A percentile compares a stretch with the other conserved stretches of the same genome.
phyloP scores from a whole-genome alignment of 768 basidiomycete genomes.

The Solioccasus polychromus region DNA sequence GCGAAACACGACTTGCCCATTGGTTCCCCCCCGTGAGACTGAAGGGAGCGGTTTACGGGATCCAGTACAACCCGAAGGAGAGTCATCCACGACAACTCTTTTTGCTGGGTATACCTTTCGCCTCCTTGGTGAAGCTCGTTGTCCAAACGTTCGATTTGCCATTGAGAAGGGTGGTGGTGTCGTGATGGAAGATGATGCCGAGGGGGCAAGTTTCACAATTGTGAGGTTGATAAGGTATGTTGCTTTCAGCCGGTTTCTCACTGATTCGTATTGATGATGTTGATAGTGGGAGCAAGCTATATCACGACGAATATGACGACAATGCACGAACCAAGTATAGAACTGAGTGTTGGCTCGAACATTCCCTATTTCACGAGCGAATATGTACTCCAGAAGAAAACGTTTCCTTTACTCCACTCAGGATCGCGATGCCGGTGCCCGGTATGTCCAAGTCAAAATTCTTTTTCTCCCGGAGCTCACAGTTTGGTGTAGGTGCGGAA shows the following conservation, averaged over 20 bases:
- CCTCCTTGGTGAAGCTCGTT: constrained; percentile 66
- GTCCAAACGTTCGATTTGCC: constrained; percentile 52
- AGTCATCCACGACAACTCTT: constrained; percentile 25
- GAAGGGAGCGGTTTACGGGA: constrained; percentile 15
- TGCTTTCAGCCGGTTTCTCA: not conserved
- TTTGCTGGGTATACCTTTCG: constrained; percentile 59
- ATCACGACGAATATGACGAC: constrained; percentile 51
- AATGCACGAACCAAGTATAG: constrained; percentile 54
- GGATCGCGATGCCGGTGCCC: constrained; percentile 52
- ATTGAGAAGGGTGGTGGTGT: constrained; percentile 60
- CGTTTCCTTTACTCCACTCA: constrained; percentile 67
- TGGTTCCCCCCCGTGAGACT: constrained; percentile 13
- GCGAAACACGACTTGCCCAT: constrained; percentile 33
- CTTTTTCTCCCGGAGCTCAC: not conserved
- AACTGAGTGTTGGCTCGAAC: constrained; percentile 94
- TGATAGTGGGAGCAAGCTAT: constrained; percentile 70
- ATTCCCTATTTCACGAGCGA: constrained; percentile 74
- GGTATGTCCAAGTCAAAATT: constrained; percentile 39
- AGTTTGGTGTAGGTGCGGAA: constrained; percentile 47
- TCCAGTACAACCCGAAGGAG: not conserved
- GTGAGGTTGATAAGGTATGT: constrained; percentile 72
- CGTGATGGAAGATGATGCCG: constrained; percentile 41
- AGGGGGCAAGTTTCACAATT: constrained; percentile 60
- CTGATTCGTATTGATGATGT: not conserved
- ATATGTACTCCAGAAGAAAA: constrained; percentile 67